A percentile compares a stretch with the other conserved stretches of the same genome.
phyloP scores from a whole-genome alignment of 1,139 yeast genomes.

The Suhomyces ambrosiae region DNA sequence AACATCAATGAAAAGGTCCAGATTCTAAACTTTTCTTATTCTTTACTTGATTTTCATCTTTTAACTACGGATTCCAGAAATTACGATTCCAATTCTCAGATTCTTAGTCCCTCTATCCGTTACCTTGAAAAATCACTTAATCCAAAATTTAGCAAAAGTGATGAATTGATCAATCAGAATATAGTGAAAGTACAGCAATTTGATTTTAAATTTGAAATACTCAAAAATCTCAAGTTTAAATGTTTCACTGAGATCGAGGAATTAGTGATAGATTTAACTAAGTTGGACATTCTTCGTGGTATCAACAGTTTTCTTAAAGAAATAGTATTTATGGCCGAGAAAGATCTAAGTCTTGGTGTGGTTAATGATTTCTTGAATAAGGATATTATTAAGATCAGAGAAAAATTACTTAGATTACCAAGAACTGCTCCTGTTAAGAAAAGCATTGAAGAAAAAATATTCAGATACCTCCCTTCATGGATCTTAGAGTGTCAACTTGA shows the following conservation, averaged over 20 bases:
- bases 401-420: slow-evolving; percentile 2
- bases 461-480: slow-evolving; percentile 51
- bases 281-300: slow-evolving; percentile 37
- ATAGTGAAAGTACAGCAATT: slow-evolving; percentile 27
- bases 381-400: slow-evolving; percentile 21
- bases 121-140: slow-evolving; percentile 31
- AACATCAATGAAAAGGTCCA: slow-evolving; percentile 24
- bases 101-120: slow-evolving; percentile 36
- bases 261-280: slow-evolving; percentile 29
- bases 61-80: slow-evolving; percentile 38
- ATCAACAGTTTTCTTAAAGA: slow-evolving; percentile 32
- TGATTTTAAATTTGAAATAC: slow-evolving; percentile 27
- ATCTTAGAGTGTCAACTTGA: slow-evolving; percentile 39
- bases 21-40: slow-evolving; percentile 39
- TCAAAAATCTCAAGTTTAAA: slow-evolving; percentile 34
- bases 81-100: slow-evolving; percentile 39
- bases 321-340: slow-evolving; percentile 29
- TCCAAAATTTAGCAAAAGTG: slow-evolving; percentile 1
- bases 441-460: slow-evolving; percentile 26
- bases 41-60: slow-evolving; percentile 41
- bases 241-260: slow-evolving; percentile 26
- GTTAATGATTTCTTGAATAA: slow-evolving; percentile 34
- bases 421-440: neutral
- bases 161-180: slow-evolving; percentile 13
- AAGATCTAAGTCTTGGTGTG: slow-evolving; percentile 32